These are phyloP conservation scores for Tylopilus subfusipes DNA, from an alignment of 768 basidiomycete genomes.

Conservation along the genomic window DNA sequence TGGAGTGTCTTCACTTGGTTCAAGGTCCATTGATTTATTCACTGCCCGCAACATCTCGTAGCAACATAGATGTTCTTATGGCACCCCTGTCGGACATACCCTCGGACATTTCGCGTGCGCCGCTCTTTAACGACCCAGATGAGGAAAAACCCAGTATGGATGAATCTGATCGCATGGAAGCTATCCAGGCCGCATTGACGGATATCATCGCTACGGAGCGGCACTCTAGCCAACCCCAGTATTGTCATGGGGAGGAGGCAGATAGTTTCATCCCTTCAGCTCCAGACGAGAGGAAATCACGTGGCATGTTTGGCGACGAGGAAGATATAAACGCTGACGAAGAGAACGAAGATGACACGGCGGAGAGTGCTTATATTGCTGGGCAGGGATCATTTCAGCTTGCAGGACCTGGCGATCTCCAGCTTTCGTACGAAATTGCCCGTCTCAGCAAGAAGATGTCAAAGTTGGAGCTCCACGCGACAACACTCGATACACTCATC, in stretches of 20 bases:
- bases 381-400: conserved; percentile 60
- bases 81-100: conserved; percentile 55
- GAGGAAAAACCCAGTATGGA: conserved; percentile 50
- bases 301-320: conserved; percentile 38
- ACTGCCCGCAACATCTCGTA: conserved; percentile 27
- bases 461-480: conserved; percentile 75
- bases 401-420: conserved; percentile 86
- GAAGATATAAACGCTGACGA: conserved; percentile 41
- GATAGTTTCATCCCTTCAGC: conserved; percentile 4
- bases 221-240: conserved; percentile 32
- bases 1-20: conserved; percentile 14
- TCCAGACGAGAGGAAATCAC: conserved; percentile 13
- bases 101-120: conserved; percentile 58
- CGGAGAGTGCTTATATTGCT: conserved; percentile 24
- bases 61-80: conserved; percentile 80
- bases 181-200: conserved; percentile 92
- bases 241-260: conserved; percentile 9
- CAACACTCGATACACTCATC: conserved; percentile 82
- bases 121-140: conserved; percentile 79
- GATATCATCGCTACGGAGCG: conserved; percentile 91
- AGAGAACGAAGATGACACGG: conserved; percentile 39
- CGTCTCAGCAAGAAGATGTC: conserved; percentile 73
- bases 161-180: conserved; percentile 87
- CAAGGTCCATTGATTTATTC: conserved; percentile 17
- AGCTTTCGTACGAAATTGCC: conserved; percentile 81